Base-by-base conservation (phyloP, 2,329 filamentous ascomycete genomes). In the Coniosporium tulheliwenetii region DNA sequence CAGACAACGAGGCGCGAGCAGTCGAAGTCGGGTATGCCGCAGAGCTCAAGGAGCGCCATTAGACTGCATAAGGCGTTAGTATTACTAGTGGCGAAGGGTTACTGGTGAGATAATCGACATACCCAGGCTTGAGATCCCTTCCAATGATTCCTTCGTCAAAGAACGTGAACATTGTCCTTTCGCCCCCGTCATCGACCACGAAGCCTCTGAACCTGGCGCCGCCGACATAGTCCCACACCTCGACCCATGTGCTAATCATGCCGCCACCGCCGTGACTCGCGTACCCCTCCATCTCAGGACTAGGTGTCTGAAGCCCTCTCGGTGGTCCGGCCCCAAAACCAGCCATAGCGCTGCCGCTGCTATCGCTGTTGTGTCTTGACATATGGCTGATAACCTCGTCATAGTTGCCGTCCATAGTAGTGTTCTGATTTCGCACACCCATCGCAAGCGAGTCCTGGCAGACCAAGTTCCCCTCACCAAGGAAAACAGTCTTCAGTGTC, bases 401-500 rank as follows among this genome's bases (percentile, higher is more conserved):
- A 39, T 51, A 50, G 44, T 50, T 50, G 45, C 50, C 48, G 42
- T 50, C 19, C 19, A 26, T 26, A 7, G 19, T 48, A 47, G 49
- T 40, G 42, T 50, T 53, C 49, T 47, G 42, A 45, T 48, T 61
- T 66, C 54, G 62, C 77, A 79, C 77, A 89, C 77, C 79, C 77
- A 82, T 78, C 75, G 81, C 80, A 77, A 81, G 76, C 77, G 84
- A 89, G 81, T 77, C 81, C 77, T 78, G 73, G 70, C 69, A 67
- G 63, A 66, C 74, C 72, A 69, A 64, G 67, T 78, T 79, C 82
- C 81, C 79, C 85, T 93, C 86, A 93, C 85, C 87, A 74, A 81
- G 83, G 78, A 95, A 94, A 71, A 84, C 81, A 70, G 79, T 70
- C 69, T 77, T 82, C 79, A 94, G 84, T 75, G 79, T 81, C 81